Base-by-base conservation (phyloP, 2,329 filamentous ascomycete species). In the Aspergillus pseudoviridinutans region DNA sequence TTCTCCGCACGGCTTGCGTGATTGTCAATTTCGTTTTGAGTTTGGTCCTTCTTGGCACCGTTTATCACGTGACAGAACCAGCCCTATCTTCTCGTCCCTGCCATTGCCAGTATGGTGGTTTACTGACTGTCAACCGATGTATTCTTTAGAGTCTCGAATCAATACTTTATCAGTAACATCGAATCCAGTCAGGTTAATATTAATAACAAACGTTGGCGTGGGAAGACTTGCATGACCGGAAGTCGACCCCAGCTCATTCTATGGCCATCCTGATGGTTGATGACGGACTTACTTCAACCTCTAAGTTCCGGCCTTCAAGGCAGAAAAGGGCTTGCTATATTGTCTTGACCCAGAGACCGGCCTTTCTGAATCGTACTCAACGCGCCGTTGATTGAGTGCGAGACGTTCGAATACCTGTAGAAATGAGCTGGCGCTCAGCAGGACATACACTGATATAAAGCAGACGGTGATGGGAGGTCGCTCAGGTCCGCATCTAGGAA, bases 1-100 rank as follows among this genome's bases (percentile, higher is more conserved):
- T 66, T 55, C 55, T 47, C 56, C 58, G 55, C 53, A 50, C 56
- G 47, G 61, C 58, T 69, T 67, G 64, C 66, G 66, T 68, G 65
- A 64, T 68, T 62, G 41, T 29, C 38, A 52, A 51, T 22, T 51
- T 56, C 35, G 4, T 22, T 50, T 49, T 25, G n/a, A 53, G 38
- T 41, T 51, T 55, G 24, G 8, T 49, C 24, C 0, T 14, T 14
- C 20, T 27, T 35, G 20, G 17, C 14, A 12, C 35, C 59, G 57
- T 52, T 52, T 58, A 55, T 47, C 44, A 47, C 20, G 24, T 47
- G 44, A 0, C 1, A 2, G 4, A 1, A 1, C 0, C 24, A 47
- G 22, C 44, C 44, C 44, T 47, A 47, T 27, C 20, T 47, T 7
- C 22, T 14, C 12, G 44, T 44, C 41, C 3, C 41, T 44, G 4